phyloP scores from a whole-genome alignment of 2,329 filamentous ascomycete genomes.

The Fusarium kyushuense region DNA sequence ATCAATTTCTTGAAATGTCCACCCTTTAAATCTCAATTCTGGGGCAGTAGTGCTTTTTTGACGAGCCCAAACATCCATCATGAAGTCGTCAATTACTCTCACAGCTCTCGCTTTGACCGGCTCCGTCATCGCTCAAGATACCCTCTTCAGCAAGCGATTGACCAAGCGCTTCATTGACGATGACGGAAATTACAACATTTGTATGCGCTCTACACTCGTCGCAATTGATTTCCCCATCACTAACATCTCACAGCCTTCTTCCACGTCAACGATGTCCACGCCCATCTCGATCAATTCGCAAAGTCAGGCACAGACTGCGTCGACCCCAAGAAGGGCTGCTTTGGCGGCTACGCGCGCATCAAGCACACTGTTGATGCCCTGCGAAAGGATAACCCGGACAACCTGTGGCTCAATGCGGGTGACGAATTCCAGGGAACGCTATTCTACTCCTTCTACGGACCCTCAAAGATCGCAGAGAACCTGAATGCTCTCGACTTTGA shows the following conservation, averaged over 20 bases:
- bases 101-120: slow-evolving; percentile 45
- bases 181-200: slow-evolving; percentile 66
- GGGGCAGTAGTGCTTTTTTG: background rate
- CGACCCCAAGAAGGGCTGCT: slow-evolving; percentile 67
- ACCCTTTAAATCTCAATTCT: background rate
- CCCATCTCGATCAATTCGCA: slow-evolving; percentile 73
- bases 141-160: slow-evolving; percentile 62
- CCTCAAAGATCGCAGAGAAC: slow-evolving; percentile 75
- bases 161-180: slow-evolving; percentile 63
- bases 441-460: slow-evolving; percentile 74
- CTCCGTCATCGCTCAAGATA: slow-evolving; percentile 57
- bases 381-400: slow-evolving; percentile 68
- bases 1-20: background rate
- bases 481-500: slow-evolving; percentile 75
- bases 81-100: slow-evolving; percentile 44
- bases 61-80: slow-evolving; percentile 10
- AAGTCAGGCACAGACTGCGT: slow-evolving; percentile 72
- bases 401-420: slow-evolving; percentile 73
- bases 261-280: slow-evolving; percentile 77
- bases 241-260: slow-evolving; percentile 63
- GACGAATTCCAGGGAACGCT: slow-evolving; percentile 78
- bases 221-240: background rate
- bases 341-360: slow-evolving; percentile 73
- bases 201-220: slow-evolving; percentile 44
- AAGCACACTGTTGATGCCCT: slow-evolving; percentile 70